These are phyloP conservation scores for Neocucurbitaria cava DNA, from an alignment of 2,329 filamentous ascomycete genomes.

Conservation along the genomic window DNA sequence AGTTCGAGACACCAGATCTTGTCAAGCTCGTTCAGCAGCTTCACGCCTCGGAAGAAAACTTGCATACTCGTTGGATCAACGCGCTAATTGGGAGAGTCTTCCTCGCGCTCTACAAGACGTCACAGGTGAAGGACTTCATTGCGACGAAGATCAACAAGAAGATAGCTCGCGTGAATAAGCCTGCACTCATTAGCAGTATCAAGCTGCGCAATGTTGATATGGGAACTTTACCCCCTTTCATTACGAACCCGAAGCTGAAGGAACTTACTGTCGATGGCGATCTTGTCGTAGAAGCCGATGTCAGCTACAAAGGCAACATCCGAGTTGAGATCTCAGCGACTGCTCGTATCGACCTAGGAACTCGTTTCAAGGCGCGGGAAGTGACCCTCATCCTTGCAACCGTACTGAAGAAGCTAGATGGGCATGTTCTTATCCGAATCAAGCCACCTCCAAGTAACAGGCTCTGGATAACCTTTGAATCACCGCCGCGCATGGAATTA, in stretches of 20 bases:
- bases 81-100: constrained; percentile 89
- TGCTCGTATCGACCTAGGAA: constrained; percentile 86
- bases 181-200: constrained; percentile 85
- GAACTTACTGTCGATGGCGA: constrained; percentile 93
- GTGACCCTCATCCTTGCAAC: constrained; percentile 89
- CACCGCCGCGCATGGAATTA: constrained; percentile 92
- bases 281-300: constrained; percentile 82
- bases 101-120: constrained; percentile 83
- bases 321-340: constrained; percentile 91
- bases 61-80: constrained; percentile 93
- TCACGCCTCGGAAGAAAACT: constrained; percentile 88
- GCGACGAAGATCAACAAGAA: constrained; percentile 92
- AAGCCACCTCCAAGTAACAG: constrained; percentile 96
- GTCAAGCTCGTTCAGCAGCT: constrained; percentile 88
- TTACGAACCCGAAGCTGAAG: constrained; percentile 86
- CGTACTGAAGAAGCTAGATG: constrained; percentile 82
- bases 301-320: constrained; percentile 89
- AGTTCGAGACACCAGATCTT: constrained; percentile 84
- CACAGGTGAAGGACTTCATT: constrained; percentile 79
- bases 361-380: constrained; percentile 86
- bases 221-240: constrained; percentile 83
- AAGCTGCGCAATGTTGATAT: constrained; percentile 83
- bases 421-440: constrained; percentile 82
- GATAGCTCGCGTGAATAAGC: constrained; percentile 90
- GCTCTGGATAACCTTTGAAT: constrained; percentile 93